Evolutionary conservation across 2,329 filamentous ascomycete genomes (phyloP), one percentile per base, ranked within the genome.

Genomic region (Juglanconis oblonga): DNA sequence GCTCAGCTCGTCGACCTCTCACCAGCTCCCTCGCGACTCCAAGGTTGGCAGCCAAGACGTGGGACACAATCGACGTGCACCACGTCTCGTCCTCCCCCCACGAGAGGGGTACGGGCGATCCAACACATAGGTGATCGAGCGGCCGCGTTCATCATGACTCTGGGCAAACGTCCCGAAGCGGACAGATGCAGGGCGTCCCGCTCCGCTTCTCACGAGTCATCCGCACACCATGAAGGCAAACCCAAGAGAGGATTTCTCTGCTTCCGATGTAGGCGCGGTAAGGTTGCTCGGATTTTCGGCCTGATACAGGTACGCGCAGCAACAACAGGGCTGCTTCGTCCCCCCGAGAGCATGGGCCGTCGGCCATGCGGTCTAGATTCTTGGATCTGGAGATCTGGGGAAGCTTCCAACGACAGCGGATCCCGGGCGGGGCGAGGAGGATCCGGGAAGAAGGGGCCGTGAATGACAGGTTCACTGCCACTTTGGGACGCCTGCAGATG

Each of bases 401-500:
- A 14, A 42, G n/a, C 4, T 13, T 10, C 38, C 38, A 5, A 42
- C 38, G 38, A 42, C 38, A 42, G 38, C 38, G 38, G 38, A 42
- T 42, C 38, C 38, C 10, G 10, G 38, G 38, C 38, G 5, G 38
- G 10, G 38, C 4, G 4, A 24, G 24, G 24, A 24, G 24, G 24
- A 24, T 11, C 38, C 38, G 6, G 38, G 38, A 42, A 42, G 38
- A 17, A 47, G 14, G 44, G 17, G 4, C 44, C 17, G 38, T 13
- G 38, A 14, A 13, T 42, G 38, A 42, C 38, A 36, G 55, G 24
- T 35, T 56, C 53, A 57, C 40, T 56, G 48, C 53, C 48, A 60
- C 53, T 42, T 52, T 52, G 42, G 58, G 52, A 45, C n/a, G 31
- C 44, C 55, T 60, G 58, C 53, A 53, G 36, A n/a, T 32, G 52